These are phyloP conservation scores for Candida quercuum DNA, from an alignment of 805 yeast genomes.

Conservation along the genomic window DNA sequence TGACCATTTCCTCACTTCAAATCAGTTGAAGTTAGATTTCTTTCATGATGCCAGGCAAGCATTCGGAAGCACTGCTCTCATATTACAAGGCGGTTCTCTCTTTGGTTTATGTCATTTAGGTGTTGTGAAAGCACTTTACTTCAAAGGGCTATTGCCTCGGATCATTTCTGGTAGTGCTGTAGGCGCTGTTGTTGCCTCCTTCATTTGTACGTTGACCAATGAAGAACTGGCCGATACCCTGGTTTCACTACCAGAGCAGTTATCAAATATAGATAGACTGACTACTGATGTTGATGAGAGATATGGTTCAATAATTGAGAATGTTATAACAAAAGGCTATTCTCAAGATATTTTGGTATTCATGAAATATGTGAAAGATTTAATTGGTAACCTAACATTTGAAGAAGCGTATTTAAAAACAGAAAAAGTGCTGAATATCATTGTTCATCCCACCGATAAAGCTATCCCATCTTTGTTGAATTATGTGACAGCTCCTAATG, in stretches of 20 bases:
- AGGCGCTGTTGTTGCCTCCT: constrained; percentile 88
- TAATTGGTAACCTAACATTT: constrained; percentile 81
- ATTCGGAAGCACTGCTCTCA: constrained; percentile 84
- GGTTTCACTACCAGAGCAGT: constrained; percentile 34
- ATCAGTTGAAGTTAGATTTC: constrained; percentile 61
- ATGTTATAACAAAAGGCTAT: constrained; percentile 73
- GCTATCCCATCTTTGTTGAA: constrained; percentile 72
- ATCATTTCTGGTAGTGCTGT: constrained; percentile 89
- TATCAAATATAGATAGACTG: constrained; percentile 34
- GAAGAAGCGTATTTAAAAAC: constrained; percentile 86
- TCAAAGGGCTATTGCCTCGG: constrained; percentile 71
- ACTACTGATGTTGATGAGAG: constrained; percentile 53
- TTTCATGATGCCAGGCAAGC: constrained; percentile 85
- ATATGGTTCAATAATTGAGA: constrained; percentile 66
- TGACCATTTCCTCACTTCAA: constrained; percentile 28
- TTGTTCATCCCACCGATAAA: constrained; percentile 74
- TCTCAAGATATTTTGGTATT: constrained; percentile 82
- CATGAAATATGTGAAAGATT: constrained; percentile 67
- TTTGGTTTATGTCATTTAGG: constrained; percentile 95
- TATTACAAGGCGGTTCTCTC: constrained; percentile 90
- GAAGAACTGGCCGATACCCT: constrained; percentile 50
- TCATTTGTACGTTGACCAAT: constrained; percentile 70
- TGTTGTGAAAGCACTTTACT: constrained; percentile 77
- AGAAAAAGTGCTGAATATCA: constrained; percentile 74
- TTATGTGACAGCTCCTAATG: constrained; percentile 91